These are phyloP conservation scores for Hypomyces rosellus DNA, from an alignment of 2,329 filamentous ascomycete species.

Conservation along the genomic window DNA sequence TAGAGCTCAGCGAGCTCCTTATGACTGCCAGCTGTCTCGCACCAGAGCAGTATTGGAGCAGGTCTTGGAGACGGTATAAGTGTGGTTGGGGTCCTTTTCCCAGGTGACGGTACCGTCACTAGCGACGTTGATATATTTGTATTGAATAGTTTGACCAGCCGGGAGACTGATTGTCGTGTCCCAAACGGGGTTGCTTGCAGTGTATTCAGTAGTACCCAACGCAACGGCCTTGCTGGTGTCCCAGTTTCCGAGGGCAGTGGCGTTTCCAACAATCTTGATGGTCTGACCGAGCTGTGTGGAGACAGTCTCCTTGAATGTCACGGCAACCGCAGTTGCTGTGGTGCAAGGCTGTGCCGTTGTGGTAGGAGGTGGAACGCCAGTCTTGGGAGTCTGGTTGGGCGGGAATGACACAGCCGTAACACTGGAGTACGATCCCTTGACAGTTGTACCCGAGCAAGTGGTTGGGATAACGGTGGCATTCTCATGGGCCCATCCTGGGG, in stretches of 20 bases:
- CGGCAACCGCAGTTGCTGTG: conserved; percentile 41
- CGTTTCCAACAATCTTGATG: conserved; percentile 58
- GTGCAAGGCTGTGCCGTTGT: conserved; percentile 31
- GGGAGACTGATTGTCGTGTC: conserved; percentile 46
- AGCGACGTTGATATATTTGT: conserved; percentile 62
- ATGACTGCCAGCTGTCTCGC: conserved; percentile 26
- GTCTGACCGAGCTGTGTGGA: conserved; percentile 56
- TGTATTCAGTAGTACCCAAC: conserved; percentile 55
- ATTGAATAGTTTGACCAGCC: conserved; percentile 52
- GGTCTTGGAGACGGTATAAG: conserved; percentile 25
- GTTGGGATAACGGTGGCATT: conserved; percentile 42
- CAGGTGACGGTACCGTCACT: conserved; percentile 50
- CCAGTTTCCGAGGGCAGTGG: conserved; percentile 57
- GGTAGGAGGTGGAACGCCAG: conserved; percentile 24
- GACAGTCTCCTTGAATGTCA: conserved; percentile 57
- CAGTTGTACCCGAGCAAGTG: conserved; percentile 41
- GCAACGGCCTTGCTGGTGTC: conserved; percentile 45
- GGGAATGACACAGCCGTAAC: conserved; percentile 45
- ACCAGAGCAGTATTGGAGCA: conserved; percentile 23
- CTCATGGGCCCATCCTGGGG: conserved; percentile 49
- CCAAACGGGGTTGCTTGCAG: conserved; percentile 55
- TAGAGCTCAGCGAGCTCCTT: background rate
- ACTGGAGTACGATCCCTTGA: conserved; percentile 44
- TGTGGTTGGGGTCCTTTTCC: conserved; percentile 55
- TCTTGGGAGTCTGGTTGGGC: conserved; percentile 38